Base-by-base conservation (phyloP, 768 basidiomycete genomes). In the Gautieria morchelliformis region DNA sequence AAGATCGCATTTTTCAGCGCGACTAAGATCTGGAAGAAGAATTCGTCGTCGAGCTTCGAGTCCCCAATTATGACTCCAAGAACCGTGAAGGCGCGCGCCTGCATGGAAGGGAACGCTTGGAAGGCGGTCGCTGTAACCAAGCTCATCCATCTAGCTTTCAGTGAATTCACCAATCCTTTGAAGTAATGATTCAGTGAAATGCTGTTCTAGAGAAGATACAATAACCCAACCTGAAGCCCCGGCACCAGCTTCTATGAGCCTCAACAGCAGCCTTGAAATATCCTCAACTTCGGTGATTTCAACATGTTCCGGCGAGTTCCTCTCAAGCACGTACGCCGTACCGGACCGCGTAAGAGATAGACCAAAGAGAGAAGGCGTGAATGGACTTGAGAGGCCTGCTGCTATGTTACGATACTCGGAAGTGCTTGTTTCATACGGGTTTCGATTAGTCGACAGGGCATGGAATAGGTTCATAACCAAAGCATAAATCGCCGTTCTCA, bases 71-170 rank as follows among this genome's bases (percentile, higher is more conserved):
- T 77, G n/a, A 79, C 77, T 2, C 89, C 89, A 7, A 96, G 78
- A 3, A 87, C 83, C 24, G 87, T 80, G 68, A 94, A 95, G 0
- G 91, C 88, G 12, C 90, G 83, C 22, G 85, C 83, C 66, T 95
- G 93, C n/a, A 92, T 80, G 2, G 86, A 83, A 0, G 90, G 86
- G 3, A 88, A 90, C 48, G 86, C 79, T 65, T 95, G 93, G 73
- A 95, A 95, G 24, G 93, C 91, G 0, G 88, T 89, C 1, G 89
- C 82, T 0, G 89, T 87, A 14, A 92, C 82, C 58, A 95, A 68
- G 45, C 89, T 84, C 87, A 93, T 92, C 92, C 93, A 95, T 37
- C 93, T 78, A 30, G 93, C 91, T 59, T 86, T 80, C 93, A 93
- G 95, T 4, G 87, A 80, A 65, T 96, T 96, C 30, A 87, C 71